phyloP scores from a whole-genome alignment of 1,284 basidiomycete species.

The Ustanciosporium gigantosporum region DNA sequence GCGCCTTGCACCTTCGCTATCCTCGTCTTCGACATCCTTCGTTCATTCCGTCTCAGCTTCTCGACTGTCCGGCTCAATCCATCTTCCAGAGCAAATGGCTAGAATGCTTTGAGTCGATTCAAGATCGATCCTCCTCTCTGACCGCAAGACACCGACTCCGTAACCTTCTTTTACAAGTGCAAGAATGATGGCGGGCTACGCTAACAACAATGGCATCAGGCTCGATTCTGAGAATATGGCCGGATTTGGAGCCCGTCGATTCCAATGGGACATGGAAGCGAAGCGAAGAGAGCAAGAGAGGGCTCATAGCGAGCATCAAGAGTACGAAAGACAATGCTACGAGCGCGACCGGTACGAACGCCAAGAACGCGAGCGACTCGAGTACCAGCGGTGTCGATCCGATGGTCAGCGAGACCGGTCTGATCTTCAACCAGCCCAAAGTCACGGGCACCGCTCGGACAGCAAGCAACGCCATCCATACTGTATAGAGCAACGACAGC shows the following conservation, averaged over 20 bases:
- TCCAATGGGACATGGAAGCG: slow-evolving; percentile 20
- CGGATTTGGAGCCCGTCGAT: slow-evolving; percentile 32
- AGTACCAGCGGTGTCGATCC: background rate
- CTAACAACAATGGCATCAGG: too few relatives aligned
- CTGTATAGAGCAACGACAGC: background rate
- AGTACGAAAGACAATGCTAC: slow-evolving; percentile 4
- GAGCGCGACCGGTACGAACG: background rate
- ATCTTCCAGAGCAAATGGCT: too few relatives aligned
- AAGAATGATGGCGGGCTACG: too few relatives aligned
- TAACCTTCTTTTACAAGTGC: too few relatives aligned
- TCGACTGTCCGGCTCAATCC: too few relatives aligned
- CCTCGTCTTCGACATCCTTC: too few relatives aligned
- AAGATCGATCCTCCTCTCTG: too few relatives aligned
- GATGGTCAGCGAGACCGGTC: background rate
- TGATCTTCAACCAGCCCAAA: background rate
- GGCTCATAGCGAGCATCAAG: slow-evolving; percentile 1
- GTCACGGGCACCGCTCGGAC: background rate
- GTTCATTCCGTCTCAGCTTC: too few relatives aligned
- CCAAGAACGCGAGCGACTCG: background rate
- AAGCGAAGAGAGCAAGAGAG: background rate
- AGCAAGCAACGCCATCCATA: too few relatives aligned
- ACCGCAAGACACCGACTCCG: too few relatives aligned
- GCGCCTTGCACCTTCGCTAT: too few relatives aligned
- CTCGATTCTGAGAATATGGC: slow-evolving; percentile 22
- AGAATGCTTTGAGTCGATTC: too few relatives aligned